These are phyloP conservation scores for Umbelopsis isabellina DNA, from an alignment of 192 early-diverging fungal genomes.

Conservation along the genomic window DNA sequence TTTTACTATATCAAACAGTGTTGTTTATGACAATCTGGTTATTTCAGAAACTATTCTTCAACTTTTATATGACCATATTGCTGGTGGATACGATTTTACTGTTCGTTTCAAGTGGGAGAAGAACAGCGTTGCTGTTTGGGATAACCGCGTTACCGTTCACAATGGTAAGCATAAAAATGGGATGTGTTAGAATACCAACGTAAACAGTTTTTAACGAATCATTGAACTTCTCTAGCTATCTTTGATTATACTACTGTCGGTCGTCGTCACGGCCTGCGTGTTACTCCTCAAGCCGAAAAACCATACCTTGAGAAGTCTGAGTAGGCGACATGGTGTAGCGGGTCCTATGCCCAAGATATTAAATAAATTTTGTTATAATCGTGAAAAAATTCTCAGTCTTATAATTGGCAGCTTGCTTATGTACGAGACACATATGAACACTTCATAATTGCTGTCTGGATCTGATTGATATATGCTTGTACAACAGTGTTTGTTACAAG, in stretches of 20 bases:
- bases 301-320: slow-evolving; percentile 2
- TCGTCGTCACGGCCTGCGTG: slow-evolving; percentile 39
- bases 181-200: not conserved
- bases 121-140: slow-evolving; percentile 69
- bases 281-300: slow-evolving; percentile 33
- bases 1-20: not conserved
- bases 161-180: slow-evolving; percentile 26
- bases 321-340: not conserved
- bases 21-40: not conserved
- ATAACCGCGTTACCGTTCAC: slow-evolving; percentile 63
- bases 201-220: not conserved
- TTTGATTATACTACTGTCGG: slow-evolving; percentile 28
- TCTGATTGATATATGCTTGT: no score
- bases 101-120: slow-evolving; percentile 61
- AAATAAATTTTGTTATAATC: no score
- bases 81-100: slow-evolving; percentile 55
- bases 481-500: no score
- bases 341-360: no score
- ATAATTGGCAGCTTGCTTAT: no score
- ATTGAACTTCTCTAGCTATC: slow-evolving; percentile 14
- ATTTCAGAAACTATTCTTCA: slow-evolving; percentile 55
- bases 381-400: no score
- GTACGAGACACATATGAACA: no score
- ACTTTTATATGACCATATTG: slow-evolving; percentile 56
- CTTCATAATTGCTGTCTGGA: no score